phyloP scores from a whole-genome alignment of 768 basidiomycete genomes.

The Hebeloma cylindrosporum region DNA sequence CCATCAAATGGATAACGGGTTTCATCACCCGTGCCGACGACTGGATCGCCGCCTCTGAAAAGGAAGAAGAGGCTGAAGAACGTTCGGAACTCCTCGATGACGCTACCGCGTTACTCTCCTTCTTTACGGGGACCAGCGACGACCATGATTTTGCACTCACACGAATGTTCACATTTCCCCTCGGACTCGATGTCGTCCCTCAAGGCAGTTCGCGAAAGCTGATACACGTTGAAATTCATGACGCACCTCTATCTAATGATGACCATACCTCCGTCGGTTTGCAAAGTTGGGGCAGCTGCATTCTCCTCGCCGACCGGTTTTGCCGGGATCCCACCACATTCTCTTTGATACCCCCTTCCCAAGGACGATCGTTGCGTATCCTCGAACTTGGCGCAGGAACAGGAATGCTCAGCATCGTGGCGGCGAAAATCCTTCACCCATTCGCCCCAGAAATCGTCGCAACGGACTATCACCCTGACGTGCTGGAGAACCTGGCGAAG shows the following conservation, averaged over 20 bases:
- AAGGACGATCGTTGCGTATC: constrained; percentile 37
- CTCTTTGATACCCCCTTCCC: constrained; percentile 7
- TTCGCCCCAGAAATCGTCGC: constrained; percentile 47
- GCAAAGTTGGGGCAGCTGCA: constrained; percentile 83
- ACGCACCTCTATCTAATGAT: constrained; percentile 58
- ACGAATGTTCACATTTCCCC: constrained; percentile 52
- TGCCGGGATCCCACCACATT: constrained; percentile 47
- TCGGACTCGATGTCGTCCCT: constrained; percentile 4
- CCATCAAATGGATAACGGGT: constrained; percentile 75
- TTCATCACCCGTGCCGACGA: constrained; percentile 59
- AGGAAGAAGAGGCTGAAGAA: constrained; percentile 37
- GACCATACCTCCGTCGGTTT: constrained; percentile 82
- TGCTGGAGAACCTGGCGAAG: constrained; percentile 60
- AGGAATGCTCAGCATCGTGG: constrained; percentile 74
- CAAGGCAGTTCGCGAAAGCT: constrained; percentile 1
- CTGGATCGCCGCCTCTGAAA: constrained; percentile 39
- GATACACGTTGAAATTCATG: constrained; percentile 61
- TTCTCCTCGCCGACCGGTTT: constrained; percentile 66
- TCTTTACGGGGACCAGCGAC: constrained; percentile 45
- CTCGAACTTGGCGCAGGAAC: constrained; percentile 89
- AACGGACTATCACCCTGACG: constrained; percentile 79
- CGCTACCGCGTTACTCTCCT: constrained; percentile 56
- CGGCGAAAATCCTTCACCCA: constrained; percentile 39
- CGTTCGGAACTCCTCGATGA: constrained; percentile 52
- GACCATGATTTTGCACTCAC: constrained; percentile 45